Percentiles rank a stretch among this genome's conserved stretches.
phyloP scores from a whole-genome alignment of 441 rosid species.

The Mallotus repandus region DNA sequence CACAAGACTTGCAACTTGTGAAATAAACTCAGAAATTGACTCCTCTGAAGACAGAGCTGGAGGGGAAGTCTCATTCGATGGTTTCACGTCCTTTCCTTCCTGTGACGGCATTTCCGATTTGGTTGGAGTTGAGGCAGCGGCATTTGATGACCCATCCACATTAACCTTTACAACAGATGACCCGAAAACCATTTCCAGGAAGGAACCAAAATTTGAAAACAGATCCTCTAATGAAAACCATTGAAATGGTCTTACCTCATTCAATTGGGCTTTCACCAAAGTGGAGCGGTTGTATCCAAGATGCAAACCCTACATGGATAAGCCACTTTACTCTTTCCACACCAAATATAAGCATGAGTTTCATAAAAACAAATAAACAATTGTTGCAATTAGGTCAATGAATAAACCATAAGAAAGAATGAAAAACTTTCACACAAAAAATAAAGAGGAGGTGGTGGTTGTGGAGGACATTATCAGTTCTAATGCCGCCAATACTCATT shows the following conservation, averaged over 20 bases:
- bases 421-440: no score
- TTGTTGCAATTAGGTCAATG: no score
- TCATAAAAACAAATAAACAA: not conserved
- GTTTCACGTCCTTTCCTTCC: constrained; percentile 38
- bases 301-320: constrained; percentile 35
- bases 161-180: constrained; percentile 62
- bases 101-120: constrained; percentile 37
- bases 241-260: constrained; percentile 55
- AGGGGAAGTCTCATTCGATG: constrained; percentile 41
- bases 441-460: no score
- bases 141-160: constrained; percentile 56
- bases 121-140: constrained; percentile 35
- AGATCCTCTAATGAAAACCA: constrained; percentile 38
- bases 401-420: no score
- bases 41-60: constrained; percentile 55
- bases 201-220: constrained; percentile 34
- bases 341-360: not conserved
- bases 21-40: constrained; percentile 67
- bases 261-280: constrained; percentile 62
- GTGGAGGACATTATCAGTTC: no score
- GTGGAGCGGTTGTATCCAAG: constrained; percentile 37
- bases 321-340: constrained; percentile 12
- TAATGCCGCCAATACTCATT: no score
- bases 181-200: constrained; percentile 47
- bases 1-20: constrained; percentile 77